Percentiles rank a stretch among this genome's conserved stretches.
Evolutionary conservation across 768 basidiomycete species (phyloP).

Genomic region (Antrodiella citrinella): DNA sequence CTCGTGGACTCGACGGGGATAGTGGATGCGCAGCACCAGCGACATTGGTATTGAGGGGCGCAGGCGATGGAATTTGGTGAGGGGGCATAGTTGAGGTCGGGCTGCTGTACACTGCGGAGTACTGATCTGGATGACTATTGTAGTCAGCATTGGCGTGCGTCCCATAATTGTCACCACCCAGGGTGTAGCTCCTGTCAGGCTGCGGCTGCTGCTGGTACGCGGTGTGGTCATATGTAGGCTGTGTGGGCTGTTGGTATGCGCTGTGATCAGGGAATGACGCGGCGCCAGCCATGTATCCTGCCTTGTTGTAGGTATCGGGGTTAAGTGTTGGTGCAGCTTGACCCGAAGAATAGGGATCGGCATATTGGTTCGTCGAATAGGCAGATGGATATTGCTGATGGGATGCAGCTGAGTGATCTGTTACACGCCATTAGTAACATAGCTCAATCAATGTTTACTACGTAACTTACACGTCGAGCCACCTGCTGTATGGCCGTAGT

Average conservation of each 20-base stretch:
- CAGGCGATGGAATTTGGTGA: constrained; percentile 7
- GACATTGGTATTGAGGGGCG: constrained; percentile 4
- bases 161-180: constrained; percentile 51
- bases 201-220: constrained; percentile 13
- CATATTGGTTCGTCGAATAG: constrained; percentile 27
- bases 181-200: constrained; percentile 47
- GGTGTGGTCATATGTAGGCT: constrained; percentile 3
- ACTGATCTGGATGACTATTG: constrained; percentile 1
- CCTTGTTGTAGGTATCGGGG: constrained; percentile 34
- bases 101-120: constrained; percentile 3
- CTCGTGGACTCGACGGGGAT: constrained; percentile 9
- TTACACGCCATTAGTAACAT: not conserved
- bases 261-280: constrained; percentile 6
- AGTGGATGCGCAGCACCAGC: not conserved
- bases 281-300: constrained; percentile 13
- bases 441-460: constrained; percentile 3
- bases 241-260: constrained; percentile 5
- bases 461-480: constrained; percentile 48
- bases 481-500: constrained; percentile 48
- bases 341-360: constrained; percentile 37
- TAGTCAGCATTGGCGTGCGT: constrained; percentile 4
- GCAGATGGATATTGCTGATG: constrained; percentile 41
- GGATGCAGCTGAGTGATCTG: constrained; percentile 48
- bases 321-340: constrained; percentile 23
- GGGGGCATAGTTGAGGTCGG: constrained; percentile 10